Conservation (phyloP, 495 filamentous ascomycete species). For the Aspergillus homomorphus region DNA sequence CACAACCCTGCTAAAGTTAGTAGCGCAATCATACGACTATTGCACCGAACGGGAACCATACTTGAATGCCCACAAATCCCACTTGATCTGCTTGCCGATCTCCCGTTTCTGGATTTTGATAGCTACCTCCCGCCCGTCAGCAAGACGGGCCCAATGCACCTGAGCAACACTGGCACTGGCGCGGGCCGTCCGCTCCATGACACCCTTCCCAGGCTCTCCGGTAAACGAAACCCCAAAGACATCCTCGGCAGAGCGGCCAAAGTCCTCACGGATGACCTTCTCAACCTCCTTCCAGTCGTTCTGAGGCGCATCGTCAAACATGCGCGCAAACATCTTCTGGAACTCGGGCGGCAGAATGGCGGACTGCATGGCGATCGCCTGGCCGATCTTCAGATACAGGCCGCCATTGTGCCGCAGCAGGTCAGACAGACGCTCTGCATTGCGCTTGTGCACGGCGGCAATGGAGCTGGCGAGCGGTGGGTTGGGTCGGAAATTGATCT, state of each 20-base stretch:
- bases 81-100: constrained; percentile 81
- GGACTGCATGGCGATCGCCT: constrained; percentile 97
- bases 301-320: constrained; percentile 98
- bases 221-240: constrained; percentile 83
- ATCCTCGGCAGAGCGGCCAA: constrained; percentile 76
- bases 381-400: constrained; percentile 94
- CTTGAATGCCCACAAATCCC: constrained; percentile 96
- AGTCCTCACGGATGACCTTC: constrained; percentile 82
- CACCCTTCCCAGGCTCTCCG: constrained; percentile 61
- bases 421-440: constrained; percentile 74
- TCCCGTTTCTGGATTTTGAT: constrained; percentile 97
- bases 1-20: constrained; percentile 55
- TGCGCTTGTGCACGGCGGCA: constrained; percentile 70
- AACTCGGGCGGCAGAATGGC: constrained; percentile 91
- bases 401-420: constrained; percentile 84
- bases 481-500: constrained; percentile 86
- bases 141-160: constrained; percentile 87
- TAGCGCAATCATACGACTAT: neutral
- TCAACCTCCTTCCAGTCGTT: constrained; percentile 89
- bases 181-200: constrained; percentile 84
- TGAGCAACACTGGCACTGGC: constrained; percentile 93
- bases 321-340: constrained; percentile 87
- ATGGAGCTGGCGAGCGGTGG: constrained; percentile 67
- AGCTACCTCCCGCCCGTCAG: constrained; percentile 84
- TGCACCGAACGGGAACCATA: constrained; percentile 35